phyloP scores from a whole-genome alignment of 2,329 filamentous ascomycete genomes.

The Chrysoporthe deuterocubensis region DNA sequence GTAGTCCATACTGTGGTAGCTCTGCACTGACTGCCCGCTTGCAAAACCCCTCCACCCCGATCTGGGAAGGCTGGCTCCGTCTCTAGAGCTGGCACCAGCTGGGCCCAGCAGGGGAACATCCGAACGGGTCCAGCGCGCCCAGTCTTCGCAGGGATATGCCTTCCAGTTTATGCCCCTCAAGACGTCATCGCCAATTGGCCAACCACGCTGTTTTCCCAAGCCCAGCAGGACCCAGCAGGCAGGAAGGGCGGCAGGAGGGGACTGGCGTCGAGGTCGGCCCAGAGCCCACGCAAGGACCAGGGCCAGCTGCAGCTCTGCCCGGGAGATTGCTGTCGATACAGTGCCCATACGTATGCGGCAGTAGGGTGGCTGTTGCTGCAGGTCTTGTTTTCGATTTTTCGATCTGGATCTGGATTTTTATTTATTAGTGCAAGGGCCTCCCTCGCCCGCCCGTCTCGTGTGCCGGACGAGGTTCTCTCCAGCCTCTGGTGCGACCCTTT shows the following conservation, averaged over 20 bases:
- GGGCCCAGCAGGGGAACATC: background rate
- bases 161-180: background rate
- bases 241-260: background rate
- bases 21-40: background rate
- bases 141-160: background rate
- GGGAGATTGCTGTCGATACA: constrained; percentile 6
- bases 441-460: background rate
- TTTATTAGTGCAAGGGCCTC: background rate
- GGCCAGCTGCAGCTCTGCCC: background rate
- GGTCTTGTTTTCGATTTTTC: background rate
- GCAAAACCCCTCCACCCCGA: background rate
- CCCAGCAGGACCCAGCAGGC: background rate
- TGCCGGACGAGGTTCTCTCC: background rate
- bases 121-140: background rate
- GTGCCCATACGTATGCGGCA: background rate
- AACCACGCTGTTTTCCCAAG: background rate
- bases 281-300: background rate
- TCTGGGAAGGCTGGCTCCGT: background rate
- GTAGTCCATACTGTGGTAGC: background rate
- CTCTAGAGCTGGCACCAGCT: background rate
- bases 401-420: background rate
- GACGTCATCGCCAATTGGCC: constrained; percentile 8
- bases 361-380: background rate
- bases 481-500: background rate
- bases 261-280: background rate